Base-by-base conservation (phyloP, 2,329 filamentous ascomycete species). In the Paraphoma sp. region DNA sequence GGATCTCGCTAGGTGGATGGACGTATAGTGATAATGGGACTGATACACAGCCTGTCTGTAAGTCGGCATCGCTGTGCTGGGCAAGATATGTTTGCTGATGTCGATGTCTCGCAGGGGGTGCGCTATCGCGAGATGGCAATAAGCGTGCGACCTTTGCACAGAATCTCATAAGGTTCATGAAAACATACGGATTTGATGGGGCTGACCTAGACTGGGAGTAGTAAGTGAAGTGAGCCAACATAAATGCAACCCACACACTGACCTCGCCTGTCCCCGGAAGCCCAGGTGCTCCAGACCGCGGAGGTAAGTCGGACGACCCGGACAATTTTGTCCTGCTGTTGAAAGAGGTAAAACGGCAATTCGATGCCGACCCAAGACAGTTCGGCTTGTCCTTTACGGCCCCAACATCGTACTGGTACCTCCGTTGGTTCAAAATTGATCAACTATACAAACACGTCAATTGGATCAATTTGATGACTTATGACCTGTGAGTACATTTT, bases 141-240 rank as follows among this genome's bases (percentile, higher is more conserved):
- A 71, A 64, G 11, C 59, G 64, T 17, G 40, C 47, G 0, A 60
- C 54, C 2, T 82, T 82, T 53, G 68, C 78, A 47, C 50, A 62
- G 1, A 72, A 67, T 2, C 55, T 80, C 0, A 48, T 76, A 0
- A 51, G 40, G 1, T 81, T 81, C 62, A 69, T 82, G 70, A 18
- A 57, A 1, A 70, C 62, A 6, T 79, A 80, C 49, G 72, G 65
- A 7, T 78, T 81, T 44, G 78, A 82, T 57, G 80, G 80, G 2
- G 28, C 28, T 23, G 23, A 23, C 23, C 23, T 23, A 5, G 23
- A 23, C 23, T 23, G 23, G 23, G 23, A 23, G 23, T 23, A 23
- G 23, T 23, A 23, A 23, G 23, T 23, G 23, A 23, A 23, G 23
- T 5, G 23, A 23, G 23, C 23, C 23, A 23, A 23, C 23, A 23